Percentiles rank a stretch among this genome's conserved stretches.
Evolutionary conservation across 2,329 filamentous ascomycete genomes (phyloP).

Genomic region (Pyricularia sp.): DNA sequence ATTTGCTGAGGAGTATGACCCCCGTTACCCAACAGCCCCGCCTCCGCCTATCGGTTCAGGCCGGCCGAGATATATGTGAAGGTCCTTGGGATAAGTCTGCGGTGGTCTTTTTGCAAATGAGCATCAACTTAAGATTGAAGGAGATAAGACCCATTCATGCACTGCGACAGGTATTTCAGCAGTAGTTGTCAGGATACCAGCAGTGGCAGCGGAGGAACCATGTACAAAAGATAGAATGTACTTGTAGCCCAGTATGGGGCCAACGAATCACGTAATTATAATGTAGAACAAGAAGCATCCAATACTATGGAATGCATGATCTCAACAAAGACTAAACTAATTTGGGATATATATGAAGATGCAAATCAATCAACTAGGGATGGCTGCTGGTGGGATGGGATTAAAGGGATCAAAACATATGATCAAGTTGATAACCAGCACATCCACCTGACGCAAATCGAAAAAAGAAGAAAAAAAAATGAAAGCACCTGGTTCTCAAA

Average conservation of each 20-base stretch:
- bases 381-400: too few relatives aligned
- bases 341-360: too few relatives aligned
- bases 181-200: background rate
- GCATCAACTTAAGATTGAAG: background rate
- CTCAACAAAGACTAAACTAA: too few relatives aligned
- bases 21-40: conserved; percentile 22
- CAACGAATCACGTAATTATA: background rate
- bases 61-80: background rate
- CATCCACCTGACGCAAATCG: too few relatives aligned
- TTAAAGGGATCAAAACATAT: too few relatives aligned
- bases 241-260: background rate
- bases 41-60: conserved; percentile 5
- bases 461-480: too few relatives aligned
- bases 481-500: too few relatives aligned
- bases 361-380: too few relatives aligned
- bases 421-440: too few relatives aligned
- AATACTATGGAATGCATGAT: background rate
- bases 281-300: background rate
- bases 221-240: background rate
- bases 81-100: background rate
- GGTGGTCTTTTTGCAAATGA: background rate
- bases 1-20: conserved; percentile 31
- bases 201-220: background rate
- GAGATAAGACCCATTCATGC: background rate
- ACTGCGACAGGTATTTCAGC: background rate